Conservation (phyloP, 2,329 filamentous ascomycete species). For the Metarhizium guizhouense region DNA sequence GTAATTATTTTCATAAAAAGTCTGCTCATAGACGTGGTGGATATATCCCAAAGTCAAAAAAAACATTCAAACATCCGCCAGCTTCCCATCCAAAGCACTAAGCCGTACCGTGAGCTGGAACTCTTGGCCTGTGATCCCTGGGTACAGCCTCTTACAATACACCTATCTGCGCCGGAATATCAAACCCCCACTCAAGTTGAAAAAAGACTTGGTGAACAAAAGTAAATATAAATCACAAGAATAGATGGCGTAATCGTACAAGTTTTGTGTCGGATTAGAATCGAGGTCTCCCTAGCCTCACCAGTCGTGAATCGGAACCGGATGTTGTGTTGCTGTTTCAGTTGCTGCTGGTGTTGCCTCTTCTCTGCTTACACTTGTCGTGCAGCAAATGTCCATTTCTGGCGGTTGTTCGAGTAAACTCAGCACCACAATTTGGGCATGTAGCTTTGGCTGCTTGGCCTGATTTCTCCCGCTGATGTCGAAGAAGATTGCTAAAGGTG, state of each 20-base stretch:
- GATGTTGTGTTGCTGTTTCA: background rate
- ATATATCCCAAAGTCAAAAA: background rate
- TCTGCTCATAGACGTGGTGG: background rate
- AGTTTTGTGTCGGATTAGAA: background rate
- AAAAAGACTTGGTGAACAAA: background rate
- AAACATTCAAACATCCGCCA: too few relatives aligned
- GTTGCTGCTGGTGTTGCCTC: conserved; percentile 4
- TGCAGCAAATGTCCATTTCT: conserved; percentile 78
- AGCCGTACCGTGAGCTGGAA: too few relatives aligned
- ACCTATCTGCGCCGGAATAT: background rate
- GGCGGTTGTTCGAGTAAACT: conserved; percentile 83
- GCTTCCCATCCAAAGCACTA: too few relatives aligned
- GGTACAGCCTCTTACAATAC: too few relatives aligned
- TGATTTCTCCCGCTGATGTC: conserved; percentile 91
- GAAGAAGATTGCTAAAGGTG: conserved; percentile 87
- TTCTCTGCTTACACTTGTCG: conserved; percentile 78
- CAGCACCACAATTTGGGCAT: conserved; percentile 84
- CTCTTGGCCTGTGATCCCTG: too few relatives aligned
- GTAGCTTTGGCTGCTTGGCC: conserved; percentile 82
- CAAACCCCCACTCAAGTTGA: background rate
- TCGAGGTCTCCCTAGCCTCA: background rate
- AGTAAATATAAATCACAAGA: background rate
- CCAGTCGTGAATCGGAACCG: background rate
- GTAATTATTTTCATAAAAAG: background rate
- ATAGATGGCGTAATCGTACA: background rate